These are phyloP conservation scores for Daedaleopsis sinensis DNA, from an alignment of 768 basidiomycete species.

Conservation along the genomic window DNA sequence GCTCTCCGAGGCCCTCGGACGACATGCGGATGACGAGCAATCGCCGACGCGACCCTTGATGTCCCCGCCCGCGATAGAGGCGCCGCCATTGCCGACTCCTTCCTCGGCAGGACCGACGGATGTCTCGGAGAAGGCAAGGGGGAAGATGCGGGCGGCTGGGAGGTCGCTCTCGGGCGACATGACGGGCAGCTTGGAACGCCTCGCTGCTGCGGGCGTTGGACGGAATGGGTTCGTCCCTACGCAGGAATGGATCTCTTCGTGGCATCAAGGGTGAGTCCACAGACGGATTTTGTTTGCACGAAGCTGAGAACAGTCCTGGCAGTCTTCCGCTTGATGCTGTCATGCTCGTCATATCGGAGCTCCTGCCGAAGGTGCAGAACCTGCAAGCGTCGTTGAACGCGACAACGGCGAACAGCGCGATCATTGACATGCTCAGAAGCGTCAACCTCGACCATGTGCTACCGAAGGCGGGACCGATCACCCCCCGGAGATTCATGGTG, in stretches of 20 bases:
- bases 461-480: conserved; percentile 65
- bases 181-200: conserved; percentile 59
- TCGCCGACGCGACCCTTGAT: conserved; percentile 40
- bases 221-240: conserved; percentile 94
- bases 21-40: conserved; percentile 31
- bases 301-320: not conserved
- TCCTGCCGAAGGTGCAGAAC: conserved; percentile 83
- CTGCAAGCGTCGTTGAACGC: conserved; percentile 70
- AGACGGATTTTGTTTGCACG: not conserved
- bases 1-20: conserved; percentile 18
- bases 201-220: conserved; percentile 73
- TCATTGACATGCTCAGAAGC: conserved; percentile 74
- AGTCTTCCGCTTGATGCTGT: conserved; percentile 90
- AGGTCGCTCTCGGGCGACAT: conserved; percentile 56
- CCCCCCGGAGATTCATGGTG: conserved; percentile 77
- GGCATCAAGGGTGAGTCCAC: conserved; percentile 86
- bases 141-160: conserved; percentile 81
- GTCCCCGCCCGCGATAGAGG: conserved; percentile 47
- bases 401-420: conserved; percentile 63
- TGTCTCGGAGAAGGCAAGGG: conserved; percentile 83
- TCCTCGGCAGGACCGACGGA: conserved; percentile 26
- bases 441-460: conserved; percentile 73
- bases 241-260: conserved; percentile 96
- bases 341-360: conserved; percentile 85
- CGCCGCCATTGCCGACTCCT: conserved; percentile 16